phyloP scores from a whole-genome alignment of 192 early-diverging fungal genomes.

The Radiomyces spectabilis region DNA sequence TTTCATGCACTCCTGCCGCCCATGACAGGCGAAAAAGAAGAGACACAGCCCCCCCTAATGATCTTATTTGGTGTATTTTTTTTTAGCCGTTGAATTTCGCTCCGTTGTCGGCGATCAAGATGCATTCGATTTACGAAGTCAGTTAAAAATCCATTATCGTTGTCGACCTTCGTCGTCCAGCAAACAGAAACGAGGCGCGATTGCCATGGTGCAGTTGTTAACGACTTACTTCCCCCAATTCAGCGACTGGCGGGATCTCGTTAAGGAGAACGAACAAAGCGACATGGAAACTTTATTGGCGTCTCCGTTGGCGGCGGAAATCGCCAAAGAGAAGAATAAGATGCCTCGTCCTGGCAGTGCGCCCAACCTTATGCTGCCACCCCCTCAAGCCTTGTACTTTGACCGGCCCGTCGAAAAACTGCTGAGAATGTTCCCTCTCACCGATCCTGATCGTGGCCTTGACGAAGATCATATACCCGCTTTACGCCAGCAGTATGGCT shows the following conservation, averaged over 20 bases:
- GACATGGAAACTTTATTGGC: conserved; percentile 65
- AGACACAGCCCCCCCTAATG: too few species aligned
- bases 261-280: conserved; percentile 71
- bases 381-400: conserved; percentile 73
- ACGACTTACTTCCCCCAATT: conserved; percentile 72
- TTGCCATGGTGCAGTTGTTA: conserved; percentile 69
- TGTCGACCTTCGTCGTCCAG: conserved; percentile 56
- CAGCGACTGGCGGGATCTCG: conserved; percentile 85
- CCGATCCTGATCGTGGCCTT: conserved; percentile 57
- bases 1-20: too few species aligned
- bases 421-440: conserved; percentile 78
- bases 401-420: conserved; percentile 82
- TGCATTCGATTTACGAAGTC: conserved; percentile 69
- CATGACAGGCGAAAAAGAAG: too few species aligned
- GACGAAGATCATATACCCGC: conserved; percentile 45
- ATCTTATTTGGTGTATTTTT: conserved; percentile 3
- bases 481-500: conserved; percentile 75
- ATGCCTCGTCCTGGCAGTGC: neutral
- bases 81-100: conserved; percentile 79
- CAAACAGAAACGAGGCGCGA: conserved; percentile 68
- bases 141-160: conserved; percentile 72
- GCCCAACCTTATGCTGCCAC: conserved; percentile 17
- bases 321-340: neutral
- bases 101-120: conserved; percentile 68
- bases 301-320: conserved; percentile 7